These are phyloP conservation scores for Lactarius hatsudake DNA, from an alignment of 768 basidiomycete genomes.

Conservation along the genomic window DNA sequence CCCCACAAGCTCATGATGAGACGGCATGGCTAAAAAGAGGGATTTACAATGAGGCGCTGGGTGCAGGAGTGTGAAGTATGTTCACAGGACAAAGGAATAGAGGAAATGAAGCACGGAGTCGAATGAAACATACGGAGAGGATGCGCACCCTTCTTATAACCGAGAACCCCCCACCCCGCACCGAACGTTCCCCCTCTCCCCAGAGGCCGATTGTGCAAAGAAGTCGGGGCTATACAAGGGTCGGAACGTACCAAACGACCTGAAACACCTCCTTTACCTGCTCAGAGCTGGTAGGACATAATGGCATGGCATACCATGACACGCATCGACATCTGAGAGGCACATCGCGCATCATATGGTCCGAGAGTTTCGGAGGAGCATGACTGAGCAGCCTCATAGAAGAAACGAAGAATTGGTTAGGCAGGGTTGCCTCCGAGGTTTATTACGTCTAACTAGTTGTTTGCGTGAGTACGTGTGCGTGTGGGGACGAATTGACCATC, in stretches of 20 bases:
- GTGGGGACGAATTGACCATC: no score
- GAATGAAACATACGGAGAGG: not conserved
- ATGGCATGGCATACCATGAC: not conserved
- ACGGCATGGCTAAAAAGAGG: no score
- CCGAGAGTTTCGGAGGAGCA: no score
- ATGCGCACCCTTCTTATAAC: not conserved
- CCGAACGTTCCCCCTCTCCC: not conserved
- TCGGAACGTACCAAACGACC: not conserved
- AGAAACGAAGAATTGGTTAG: no score
- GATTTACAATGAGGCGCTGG: no score
- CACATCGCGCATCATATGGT: not conserved
- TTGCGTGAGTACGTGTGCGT: no score
- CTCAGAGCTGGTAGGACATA: not conserved
- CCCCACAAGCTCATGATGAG: not conserved
- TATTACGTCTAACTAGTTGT: no score
- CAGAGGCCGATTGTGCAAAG: not conserved
- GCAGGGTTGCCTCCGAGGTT: no score
- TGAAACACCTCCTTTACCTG: not conserved
- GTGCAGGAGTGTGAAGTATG: not conserved
- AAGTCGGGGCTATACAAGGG: not conserved
- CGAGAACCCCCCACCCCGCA: not conserved
- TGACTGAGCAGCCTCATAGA: no score
- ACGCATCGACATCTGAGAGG: not conserved
- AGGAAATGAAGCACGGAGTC: not conserved
- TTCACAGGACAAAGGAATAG: not conserved